Conservation (phyloP, 257 asterid species). For the Solanum infundibuliforme region DNA sequence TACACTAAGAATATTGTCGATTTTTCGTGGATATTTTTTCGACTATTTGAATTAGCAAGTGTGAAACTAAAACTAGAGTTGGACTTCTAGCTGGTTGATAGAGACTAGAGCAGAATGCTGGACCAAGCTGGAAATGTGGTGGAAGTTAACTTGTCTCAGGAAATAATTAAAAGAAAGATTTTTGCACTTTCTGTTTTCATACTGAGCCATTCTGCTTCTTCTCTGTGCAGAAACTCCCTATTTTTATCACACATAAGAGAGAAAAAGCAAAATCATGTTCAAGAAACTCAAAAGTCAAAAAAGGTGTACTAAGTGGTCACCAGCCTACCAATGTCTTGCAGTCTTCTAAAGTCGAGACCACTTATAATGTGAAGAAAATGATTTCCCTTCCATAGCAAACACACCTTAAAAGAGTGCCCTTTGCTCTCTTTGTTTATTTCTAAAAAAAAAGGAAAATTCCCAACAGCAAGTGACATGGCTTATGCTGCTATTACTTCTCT, state of each 20-base stretch:
- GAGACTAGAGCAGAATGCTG: background rate
- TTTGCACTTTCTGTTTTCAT: background rate
- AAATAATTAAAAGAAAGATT: background rate
- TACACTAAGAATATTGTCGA: background rate
- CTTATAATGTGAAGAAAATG: no score
- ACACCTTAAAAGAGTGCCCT: no score
- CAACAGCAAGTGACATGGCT: background rate
- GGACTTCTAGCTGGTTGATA: background rate
- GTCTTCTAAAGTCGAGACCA: no score
- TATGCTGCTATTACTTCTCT: background rate
- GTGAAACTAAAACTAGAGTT: background rate
- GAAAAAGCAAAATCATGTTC: background rate
- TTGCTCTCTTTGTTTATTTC: no score
- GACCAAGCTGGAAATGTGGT: background rate
- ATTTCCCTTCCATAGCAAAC: no score
- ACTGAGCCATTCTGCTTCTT: background rate
- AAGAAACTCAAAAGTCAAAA: no score
- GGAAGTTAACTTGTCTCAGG: background rate
- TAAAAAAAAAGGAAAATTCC: no score
- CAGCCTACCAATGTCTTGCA: no score
- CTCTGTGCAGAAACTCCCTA: background rate
- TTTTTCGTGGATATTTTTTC: background rate
- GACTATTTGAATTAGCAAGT: background rate
- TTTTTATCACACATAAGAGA: background rate
- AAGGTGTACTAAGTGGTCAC: no score